These are phyloP conservation scores for Phoenix roebelenii DNA, from an alignment of 176 grass and related monocot genomes.

Conservation along the genomic window DNA sequence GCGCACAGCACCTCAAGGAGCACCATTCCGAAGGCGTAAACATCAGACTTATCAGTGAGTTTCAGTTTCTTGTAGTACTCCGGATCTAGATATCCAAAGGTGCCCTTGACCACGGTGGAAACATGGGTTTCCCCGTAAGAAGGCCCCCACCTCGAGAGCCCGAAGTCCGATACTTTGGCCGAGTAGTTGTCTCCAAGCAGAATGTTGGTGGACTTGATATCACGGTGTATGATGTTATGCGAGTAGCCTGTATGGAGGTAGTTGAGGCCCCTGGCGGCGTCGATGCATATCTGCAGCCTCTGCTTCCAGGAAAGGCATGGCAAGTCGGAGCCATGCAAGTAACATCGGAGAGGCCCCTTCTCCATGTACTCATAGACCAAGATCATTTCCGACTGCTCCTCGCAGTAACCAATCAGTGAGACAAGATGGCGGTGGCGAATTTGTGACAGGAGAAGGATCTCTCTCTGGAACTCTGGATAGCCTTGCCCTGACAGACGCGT, in stretches of 20 bases:
- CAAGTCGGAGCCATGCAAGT: not conserved
- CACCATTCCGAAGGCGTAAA: conserved; percentile 13
- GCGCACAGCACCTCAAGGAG: conserved; percentile 17
- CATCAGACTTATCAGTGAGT: conserved; percentile 10
- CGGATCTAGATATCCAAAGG: conserved; percentile 4
- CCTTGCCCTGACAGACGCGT: not conserved
- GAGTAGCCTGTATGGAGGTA: conserved; percentile 5
- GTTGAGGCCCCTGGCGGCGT: conserved; percentile 4
- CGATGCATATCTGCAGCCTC: conserved; percentile 6
- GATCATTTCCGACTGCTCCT: not conserved
- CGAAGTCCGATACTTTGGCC: conserved; percentile 4
- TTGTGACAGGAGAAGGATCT: not conserved
- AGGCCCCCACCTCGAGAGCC: conserved; percentile 3
- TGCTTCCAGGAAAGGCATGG: not conserved
- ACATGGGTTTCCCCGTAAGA: conserved; percentile 1
- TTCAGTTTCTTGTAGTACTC: conserved; percentile 13
- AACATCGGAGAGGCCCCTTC: not conserved
- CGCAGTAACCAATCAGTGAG: not conserved
- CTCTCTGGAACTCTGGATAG: not conserved
- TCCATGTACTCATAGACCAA: conserved; percentile 7
- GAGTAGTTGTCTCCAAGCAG: not conserved
- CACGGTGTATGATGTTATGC: not conserved
- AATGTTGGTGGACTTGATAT: no score
- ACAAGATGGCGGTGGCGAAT: conserved; percentile 5
- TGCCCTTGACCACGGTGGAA: not conserved